Percentiles rank a stretch among this genome's conserved stretches.
Evolutionary conservation across 2,329 filamentous ascomycete species (phyloP).

Genomic region (Colletotrichum euphorbiae): DNA sequence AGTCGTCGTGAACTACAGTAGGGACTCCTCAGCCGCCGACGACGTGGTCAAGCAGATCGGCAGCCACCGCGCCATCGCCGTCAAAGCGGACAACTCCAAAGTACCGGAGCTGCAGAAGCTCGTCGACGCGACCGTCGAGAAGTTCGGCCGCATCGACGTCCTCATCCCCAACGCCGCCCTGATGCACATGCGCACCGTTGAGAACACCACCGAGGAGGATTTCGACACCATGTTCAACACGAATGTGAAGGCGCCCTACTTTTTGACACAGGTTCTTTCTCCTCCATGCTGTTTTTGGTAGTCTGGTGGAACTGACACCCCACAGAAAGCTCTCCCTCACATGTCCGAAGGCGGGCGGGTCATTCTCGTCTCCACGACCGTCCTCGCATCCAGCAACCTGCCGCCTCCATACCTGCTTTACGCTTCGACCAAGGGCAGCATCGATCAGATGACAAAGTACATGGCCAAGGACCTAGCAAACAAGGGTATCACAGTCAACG

Average conservation of each 20-base stretch:
- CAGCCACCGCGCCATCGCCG: slow-evolving; percentile 58
- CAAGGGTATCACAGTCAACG: slow-evolving; percentile 57
- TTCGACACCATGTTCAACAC: slow-evolving; percentile 62
- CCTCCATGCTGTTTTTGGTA: neutral
- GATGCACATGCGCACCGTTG: slow-evolving; percentile 62
- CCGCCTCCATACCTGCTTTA: slow-evolving; percentile 63
- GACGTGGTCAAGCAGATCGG: slow-evolving; percentile 62
- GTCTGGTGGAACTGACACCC: neutral
- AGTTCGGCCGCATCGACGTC: slow-evolving; percentile 69
- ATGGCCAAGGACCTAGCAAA: slow-evolving; percentile 66
- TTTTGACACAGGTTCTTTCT: slow-evolving; percentile 56
- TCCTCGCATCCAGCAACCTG: slow-evolving; percentile 52
- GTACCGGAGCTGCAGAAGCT: slow-evolving; percentile 60
- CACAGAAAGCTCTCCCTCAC: slow-evolving; percentile 62
- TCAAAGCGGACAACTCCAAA: slow-evolving; percentile 66
- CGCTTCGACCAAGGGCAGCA: slow-evolving; percentile 66
- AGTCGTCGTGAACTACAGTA: slow-evolving; percentile 69
- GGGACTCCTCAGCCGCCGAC: slow-evolving; percentile 58
- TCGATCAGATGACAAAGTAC: slow-evolving; percentile 68
- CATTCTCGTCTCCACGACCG: slow-evolving; percentile 62
- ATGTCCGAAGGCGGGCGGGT: slow-evolving; percentile 62
- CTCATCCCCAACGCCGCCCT: slow-evolving; percentile 67
- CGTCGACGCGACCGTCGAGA: slow-evolving; percentile 59
- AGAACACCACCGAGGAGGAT: slow-evolving; percentile 60
- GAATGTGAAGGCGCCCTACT: slow-evolving; percentile 70